Evolutionary conservation across 1,139 yeast species (phyloP), one percentile per base, ranked within the genome.

Genomic region (Blastobotrys indianensis): DNA sequence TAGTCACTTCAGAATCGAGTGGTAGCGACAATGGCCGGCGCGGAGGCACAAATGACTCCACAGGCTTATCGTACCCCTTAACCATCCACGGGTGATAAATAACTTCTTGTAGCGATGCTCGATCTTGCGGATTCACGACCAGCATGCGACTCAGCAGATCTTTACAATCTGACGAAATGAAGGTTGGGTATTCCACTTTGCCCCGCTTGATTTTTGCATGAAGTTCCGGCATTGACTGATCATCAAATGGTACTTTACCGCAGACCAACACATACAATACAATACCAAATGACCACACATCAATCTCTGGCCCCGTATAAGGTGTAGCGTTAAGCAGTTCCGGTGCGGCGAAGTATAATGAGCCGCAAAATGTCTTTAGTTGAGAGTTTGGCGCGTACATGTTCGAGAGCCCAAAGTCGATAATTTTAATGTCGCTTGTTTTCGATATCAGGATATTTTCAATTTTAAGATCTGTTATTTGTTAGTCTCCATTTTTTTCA

Each of bases 211-310:
- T 94, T 65, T 90, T 90, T 55, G 88, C 95, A 64, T 94, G 98
- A 57, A 94, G 73, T 1, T 86, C 94, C 40, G 92, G 84, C 56
- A 94, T 95, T 51, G 86, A 82, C 61, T 87, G 94, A 63, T 94
- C 98, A 64, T 94, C 98, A 65, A 94, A 94, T 11, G 99, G 99
- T 6, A 94, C 97, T 63, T 88, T 90, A 45, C 99, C 99, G 63
- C 97, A 90, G 2, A 92, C 96, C 52, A 94, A 70, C 13, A 92
- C 99, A 61, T 87, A 92, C 33, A 94, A 69, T 0, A 92, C 97
- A 41, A 92, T 96, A 49, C 98, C 99, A 72, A 90, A 90, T 4
- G 96, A 86, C 99, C 99, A 92, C 28, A 92, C 83, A 63, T 92
- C 99, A 42, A 94, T 97, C 64, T 94, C 98, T 0, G 98, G 98